Base-by-base conservation (phyloP, 2,329 filamentous ascomycete genomes). In the Cercospora citrullina region DNA sequence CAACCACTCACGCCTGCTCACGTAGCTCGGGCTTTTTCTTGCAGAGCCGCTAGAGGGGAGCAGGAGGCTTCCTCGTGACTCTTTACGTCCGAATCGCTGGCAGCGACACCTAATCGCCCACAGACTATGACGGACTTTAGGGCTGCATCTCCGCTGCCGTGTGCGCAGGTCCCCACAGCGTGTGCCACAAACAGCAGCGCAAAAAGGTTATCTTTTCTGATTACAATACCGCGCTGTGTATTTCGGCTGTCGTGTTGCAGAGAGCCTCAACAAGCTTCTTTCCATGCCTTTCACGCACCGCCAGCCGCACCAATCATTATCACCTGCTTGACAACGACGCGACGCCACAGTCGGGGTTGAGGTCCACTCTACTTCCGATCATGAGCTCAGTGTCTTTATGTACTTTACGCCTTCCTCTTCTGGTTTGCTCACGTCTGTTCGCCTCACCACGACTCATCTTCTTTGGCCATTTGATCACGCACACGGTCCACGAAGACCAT, bases 401-500 rank as follows among this genome's bases (percentile, higher is more conserved):
- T 53, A 55, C 60, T 45, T 33, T 12, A 5, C 48, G 31, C 55
- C 53, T 57, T 48, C 30, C 65, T 66, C 64, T 58, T 62, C 36
- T 57, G 39, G 36, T 48, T 18, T 45, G 53, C n/a, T 14, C n/a
- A 45, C 36, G 16, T 51, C 21, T 51, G 33, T 39, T n/a, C 48
- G 10, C n/a, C n/a, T 51, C 53, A 16, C 30, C 23, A 30, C 57
- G 48, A 14, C 26, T 28, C 23, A 30, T 31, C 30, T 16, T 61
- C 39, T 53, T 12, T 23, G 4, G 57, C n/a, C 28, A 28, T 16
- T 65, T 28, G 26, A 51, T 53, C 28, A 26, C n/a, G 9, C 16
- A 14, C 21, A 62, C 57, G 39, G 63, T 48, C 55, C 30, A 36
- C 53, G n/a, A 31, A 57, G n/a, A 69, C 33, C 28, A 72, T 72